Percentiles rank a stretch among this genome's conserved stretches.
phyloP scores from a whole-genome alignment of 225 moss, liverwort and hornwort species.

The Thuidium tamariscinum region DNA sequence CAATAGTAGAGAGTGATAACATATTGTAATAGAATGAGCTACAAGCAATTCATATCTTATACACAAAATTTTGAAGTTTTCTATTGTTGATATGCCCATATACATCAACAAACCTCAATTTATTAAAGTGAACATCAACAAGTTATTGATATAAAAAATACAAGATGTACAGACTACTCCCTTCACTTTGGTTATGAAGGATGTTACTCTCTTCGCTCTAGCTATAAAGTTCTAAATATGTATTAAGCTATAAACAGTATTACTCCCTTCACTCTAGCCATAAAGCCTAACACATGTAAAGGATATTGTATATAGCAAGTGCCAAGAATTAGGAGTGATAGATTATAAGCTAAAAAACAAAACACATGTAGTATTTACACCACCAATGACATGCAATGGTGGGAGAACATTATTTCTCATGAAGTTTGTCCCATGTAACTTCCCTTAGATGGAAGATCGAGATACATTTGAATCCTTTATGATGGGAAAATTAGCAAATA shows the following conservation, averaged over 20 bases:
- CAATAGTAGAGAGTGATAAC: neutral
- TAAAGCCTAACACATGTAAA: too few species aligned
- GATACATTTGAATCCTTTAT: neutral
- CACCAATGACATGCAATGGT: neutral
- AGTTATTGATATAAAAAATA: neutral
- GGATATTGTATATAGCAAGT: neutral
- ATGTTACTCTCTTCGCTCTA: too few species aligned
- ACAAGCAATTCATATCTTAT: too few species aligned
- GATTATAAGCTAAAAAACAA: neutral
- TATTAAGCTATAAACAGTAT: neutral
- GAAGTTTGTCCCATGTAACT: neutral
- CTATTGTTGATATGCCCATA: too few species aligned
- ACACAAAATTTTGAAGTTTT: too few species aligned
- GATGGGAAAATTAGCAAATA: rapidly evolving
- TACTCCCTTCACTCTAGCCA: neutral
- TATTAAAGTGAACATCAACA: neutral
- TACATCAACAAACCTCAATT: neutral
- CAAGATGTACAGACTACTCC: too few species aligned
- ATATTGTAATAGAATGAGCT: neutral
- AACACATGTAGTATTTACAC: rapidly evolving
- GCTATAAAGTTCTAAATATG: neutral
- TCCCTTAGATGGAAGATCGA: neutral
- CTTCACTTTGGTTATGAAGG: neutral
- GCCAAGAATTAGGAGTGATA: too few species aligned
- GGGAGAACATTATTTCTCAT: neutral